Conservation (phyloP, 1,284 basidiomycete species). For the Cryptococcus sp. region DNA sequence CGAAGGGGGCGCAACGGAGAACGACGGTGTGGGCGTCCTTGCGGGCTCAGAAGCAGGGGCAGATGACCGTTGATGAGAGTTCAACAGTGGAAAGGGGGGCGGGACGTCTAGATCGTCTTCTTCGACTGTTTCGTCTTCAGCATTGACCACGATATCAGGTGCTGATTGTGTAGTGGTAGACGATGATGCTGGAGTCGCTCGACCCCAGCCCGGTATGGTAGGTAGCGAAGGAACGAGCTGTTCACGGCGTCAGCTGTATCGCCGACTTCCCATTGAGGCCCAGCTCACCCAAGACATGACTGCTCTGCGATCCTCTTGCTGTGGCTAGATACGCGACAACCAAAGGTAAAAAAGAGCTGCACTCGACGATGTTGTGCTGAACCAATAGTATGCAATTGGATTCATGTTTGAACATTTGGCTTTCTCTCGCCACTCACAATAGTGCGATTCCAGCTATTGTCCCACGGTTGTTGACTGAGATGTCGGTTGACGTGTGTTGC, state of each 20-base stretch:
- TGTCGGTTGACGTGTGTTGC: too few species aligned
- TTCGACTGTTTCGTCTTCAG: slow-evolving; percentile 42
- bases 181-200: slow-evolving; percentile 10
- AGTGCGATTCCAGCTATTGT: too few species aligned
- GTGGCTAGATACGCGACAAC: background rate
- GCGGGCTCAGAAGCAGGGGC: slow-evolving; percentile 14
- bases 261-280: background rate
- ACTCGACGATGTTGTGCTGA: too few species aligned
- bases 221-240: slow-evolving; percentile 17
- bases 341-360: background rate
- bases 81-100: slow-evolving; percentile 77
- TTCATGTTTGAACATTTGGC: too few species aligned
- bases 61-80: slow-evolving; percentile 73
- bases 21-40: slow-evolving; percentile 19
- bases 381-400: too few species aligned
- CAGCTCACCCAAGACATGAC: slow-evolving; percentile 38
- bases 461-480: slow-evolving; percentile 9
- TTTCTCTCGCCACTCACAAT: too few species aligned
- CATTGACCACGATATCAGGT: slow-evolving; percentile 49
- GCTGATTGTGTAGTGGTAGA: background rate
- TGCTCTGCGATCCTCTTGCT: background rate
- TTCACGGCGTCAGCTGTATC: background rate
- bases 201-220: slow-evolving; percentile 4
- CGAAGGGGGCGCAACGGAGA: slow-evolving; percentile 58
- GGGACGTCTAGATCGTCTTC: slow-evolving; percentile 69